Conservation (phyloP, 371 early-diverging fungal species). For the Apophysomyces trapeziformis region DNA sequence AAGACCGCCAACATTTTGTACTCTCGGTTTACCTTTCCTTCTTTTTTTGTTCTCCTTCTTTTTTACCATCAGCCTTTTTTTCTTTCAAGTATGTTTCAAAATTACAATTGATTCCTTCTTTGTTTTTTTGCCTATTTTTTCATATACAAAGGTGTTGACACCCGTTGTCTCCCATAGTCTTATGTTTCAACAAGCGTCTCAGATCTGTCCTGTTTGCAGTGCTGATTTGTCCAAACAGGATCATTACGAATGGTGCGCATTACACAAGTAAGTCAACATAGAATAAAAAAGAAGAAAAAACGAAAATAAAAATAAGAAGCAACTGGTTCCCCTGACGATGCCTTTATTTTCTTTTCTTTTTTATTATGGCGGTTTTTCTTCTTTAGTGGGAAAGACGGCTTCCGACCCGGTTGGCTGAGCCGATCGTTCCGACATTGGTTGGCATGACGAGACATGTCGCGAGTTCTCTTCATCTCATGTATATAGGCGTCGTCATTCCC, state of each 20-base stretch:
- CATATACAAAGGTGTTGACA: not conserved
- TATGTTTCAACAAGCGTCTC: not conserved
- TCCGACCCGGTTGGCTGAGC: slow-evolving; percentile 12
- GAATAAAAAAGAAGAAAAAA: too few species aligned
- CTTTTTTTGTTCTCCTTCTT: slow-evolving; percentile 9
- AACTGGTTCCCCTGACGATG: not conserved
- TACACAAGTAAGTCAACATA: slow-evolving; percentile 26
- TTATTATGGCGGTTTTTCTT: not conserved
- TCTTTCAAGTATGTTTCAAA: not conserved
- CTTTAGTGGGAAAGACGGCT: not conserved
- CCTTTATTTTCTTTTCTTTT: not conserved
- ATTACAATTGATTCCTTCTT: not conserved
- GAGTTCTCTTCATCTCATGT: slow-evolving; percentile 1
- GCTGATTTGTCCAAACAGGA: slow-evolving; percentile 21
- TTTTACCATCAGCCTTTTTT: not conserved
- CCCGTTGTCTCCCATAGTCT: not conserved
- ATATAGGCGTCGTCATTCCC: slow-evolving; percentile 2
- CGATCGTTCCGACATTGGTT: slow-evolving; percentile 9
- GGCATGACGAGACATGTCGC: slow-evolving; percentile 1
- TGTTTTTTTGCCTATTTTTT: not conserved
- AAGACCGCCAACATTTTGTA: slow-evolving; percentile 11
- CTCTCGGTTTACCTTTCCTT: not conserved
- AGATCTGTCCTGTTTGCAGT: slow-evolving; percentile 25
- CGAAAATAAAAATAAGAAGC: not conserved
- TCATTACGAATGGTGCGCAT: slow-evolving; percentile 32